Percentiles rank a stretch among this genome's conserved stretches.
Conservation (phyloP, 2,329 filamentous ascomycete genomes). For the Alternaria gaisen region DNA sequence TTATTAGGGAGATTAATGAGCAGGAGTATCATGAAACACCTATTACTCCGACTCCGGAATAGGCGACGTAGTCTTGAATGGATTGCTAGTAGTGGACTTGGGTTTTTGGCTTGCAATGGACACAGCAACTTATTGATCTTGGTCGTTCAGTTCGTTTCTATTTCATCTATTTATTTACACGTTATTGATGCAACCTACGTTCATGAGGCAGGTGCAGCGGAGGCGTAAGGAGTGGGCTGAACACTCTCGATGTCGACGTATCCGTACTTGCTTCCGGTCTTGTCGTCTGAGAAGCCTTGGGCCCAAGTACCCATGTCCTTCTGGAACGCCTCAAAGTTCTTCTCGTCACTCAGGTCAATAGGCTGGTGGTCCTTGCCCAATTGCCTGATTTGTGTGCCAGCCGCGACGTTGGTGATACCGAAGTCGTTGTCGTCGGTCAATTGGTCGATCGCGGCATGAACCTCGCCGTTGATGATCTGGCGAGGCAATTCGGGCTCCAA, state of each 20-base stretch:
- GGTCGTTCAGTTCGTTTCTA: not conserved
- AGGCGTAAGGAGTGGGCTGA: slow-evolving; percentile 50
- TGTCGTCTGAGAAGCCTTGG: slow-evolving; percentile 53
- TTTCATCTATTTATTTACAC: not conserved
- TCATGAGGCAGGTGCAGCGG: slow-evolving; percentile 12
- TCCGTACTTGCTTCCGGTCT: slow-evolving; percentile 53
- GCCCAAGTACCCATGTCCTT: slow-evolving; percentile 59
- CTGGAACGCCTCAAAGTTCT: slow-evolving; percentile 59
- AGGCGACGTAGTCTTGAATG: not conserved
- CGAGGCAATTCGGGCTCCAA: slow-evolving; percentile 61
- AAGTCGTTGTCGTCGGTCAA: slow-evolving; percentile 63
- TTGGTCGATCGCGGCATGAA: slow-evolving; percentile 58
- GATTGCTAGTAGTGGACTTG: not conserved
- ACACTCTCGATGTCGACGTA: slow-evolving; percentile 56
- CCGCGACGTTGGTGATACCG: slow-evolving; percentile 56
- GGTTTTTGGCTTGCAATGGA: not conserved
- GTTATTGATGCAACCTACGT: not conserved
- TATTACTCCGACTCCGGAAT: not conserved
- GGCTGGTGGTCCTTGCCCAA: slow-evolving; percentile 63
- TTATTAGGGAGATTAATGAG: slow-evolving; percentile 29
- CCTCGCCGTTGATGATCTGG: slow-evolving; percentile 56
- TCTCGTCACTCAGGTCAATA: slow-evolving; percentile 60
- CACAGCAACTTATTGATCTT: not conserved
- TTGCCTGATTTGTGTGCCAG: slow-evolving; percentile 62
- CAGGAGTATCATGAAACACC: not conserved